phyloP scores from a whole-genome alignment of 2,329 filamentous ascomycete genomes.

The Claviceps pazoutovae region DNA sequence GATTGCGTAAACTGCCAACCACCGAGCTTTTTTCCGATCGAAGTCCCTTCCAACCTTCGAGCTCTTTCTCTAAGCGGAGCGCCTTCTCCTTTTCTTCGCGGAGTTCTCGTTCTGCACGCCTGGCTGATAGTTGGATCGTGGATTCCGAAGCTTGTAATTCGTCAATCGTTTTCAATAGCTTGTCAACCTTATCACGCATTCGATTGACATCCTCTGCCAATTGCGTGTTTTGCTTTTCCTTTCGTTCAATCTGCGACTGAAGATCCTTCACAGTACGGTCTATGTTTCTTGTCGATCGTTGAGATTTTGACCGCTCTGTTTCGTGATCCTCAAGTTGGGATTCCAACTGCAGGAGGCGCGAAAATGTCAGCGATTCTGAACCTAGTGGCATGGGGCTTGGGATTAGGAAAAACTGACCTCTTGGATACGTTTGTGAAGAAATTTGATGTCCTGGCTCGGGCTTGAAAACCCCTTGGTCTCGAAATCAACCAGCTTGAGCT shows the following conservation, averaged over 20 bases:
- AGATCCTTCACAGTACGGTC: conserved; percentile 91
- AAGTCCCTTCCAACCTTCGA: conserved; percentile 72
- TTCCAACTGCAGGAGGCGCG: conserved; percentile 52
- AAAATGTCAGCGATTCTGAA: conserved; percentile 14
- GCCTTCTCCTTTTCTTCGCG: conserved; percentile 77
- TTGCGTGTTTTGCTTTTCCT: conserved; percentile 73
- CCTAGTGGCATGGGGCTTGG: not conserved
- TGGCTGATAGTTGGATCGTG: conserved; percentile 62
- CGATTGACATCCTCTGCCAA: conserved; percentile 73
- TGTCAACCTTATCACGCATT: conserved; percentile 80
- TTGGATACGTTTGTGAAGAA: conserved; percentile 85
- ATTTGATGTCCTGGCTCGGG: conserved; percentile 87
- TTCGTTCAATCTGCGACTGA: conserved; percentile 80
- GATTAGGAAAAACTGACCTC: conserved; percentile 50
- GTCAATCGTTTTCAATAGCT: conserved; percentile 80
- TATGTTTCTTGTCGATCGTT: conserved; percentile 79
- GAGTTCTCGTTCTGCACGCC: conserved; percentile 79
- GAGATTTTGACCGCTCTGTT: conserved; percentile 61
- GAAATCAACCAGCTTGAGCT: conserved; percentile 78
- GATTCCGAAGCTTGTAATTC: conserved; percentile 85
- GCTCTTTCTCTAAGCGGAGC: conserved; percentile 70
- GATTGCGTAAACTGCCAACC: conserved; percentile 28
- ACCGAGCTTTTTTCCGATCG: conserved; percentile 45
- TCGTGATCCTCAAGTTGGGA: conserved; percentile 74
- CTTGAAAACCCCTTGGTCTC: conserved; percentile 96